These are phyloP conservation scores for Trichoderma sp. DNA, from an alignment of 2,329 filamentous ascomycete genomes.

Conservation along the genomic window DNA sequence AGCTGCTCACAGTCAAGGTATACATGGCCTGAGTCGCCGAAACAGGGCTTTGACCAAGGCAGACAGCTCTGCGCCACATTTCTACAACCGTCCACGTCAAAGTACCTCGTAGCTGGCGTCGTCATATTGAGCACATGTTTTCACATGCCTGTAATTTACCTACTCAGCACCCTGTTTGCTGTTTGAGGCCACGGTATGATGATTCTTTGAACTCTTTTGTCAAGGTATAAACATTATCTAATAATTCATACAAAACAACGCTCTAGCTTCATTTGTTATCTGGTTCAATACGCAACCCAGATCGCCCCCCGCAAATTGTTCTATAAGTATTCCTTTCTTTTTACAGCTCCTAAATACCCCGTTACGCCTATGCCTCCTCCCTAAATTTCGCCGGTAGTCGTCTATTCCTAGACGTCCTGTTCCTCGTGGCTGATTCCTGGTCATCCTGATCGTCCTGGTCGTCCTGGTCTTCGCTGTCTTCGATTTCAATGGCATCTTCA, in stretches of 20 bases:
- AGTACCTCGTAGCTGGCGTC: neutral
- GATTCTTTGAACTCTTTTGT: neutral
- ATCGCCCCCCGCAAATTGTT: neutral
- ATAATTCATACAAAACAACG: neutral
- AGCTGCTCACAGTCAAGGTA: neutral
- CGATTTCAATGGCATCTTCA: constrained; percentile 28
- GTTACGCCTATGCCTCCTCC: constrained; percentile 30
- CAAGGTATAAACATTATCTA: neutral
- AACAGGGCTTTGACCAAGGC: neutral
- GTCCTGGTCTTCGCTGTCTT: constrained; percentile 35
- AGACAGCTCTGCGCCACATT: constrained; percentile 2
- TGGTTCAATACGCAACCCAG: neutral
- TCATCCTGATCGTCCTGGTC: constrained; percentile 32
- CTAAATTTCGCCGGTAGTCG: constrained; percentile 38
- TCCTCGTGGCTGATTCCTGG: constrained; percentile 33
- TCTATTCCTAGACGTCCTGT: constrained; percentile 31
- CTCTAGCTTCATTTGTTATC: neutral
- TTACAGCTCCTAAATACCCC: neutral
- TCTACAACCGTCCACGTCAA: neutral
- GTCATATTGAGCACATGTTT: neutral
- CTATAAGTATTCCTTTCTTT: neutral
- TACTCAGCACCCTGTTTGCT: neutral
- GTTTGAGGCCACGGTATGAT: neutral
- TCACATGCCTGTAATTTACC: neutral
- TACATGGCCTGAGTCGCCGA: neutral